These are phyloP conservation scores for Epichloe aotearoae DNA, from an alignment of 2,329 filamentous ascomycete genomes.

Conservation along the genomic window DNA sequence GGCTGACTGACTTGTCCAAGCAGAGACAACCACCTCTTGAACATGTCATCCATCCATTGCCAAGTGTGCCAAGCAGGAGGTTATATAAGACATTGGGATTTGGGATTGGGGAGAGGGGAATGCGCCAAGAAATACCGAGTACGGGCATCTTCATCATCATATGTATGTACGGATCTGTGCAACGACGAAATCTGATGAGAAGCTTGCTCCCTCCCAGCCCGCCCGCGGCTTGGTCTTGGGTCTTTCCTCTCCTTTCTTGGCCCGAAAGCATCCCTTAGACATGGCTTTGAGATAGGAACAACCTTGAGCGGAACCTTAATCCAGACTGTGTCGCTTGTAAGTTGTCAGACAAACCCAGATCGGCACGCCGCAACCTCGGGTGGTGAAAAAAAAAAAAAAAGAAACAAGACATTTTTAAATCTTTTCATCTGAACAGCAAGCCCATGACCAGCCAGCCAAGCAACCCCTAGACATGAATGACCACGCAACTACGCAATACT, in stretches of 20 bases:
- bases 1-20: background rate
- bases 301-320: constrained; percentile 13
- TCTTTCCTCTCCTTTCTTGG: background rate
- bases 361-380: background rate
- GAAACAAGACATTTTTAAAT: background rate
- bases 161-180: background rate
- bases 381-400: background rate
- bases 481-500: too few species aligned
- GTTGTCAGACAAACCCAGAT: constrained; percentile 6
- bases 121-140: background rate
- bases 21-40: background rate
- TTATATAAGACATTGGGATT: background rate
- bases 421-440: too few species aligned
- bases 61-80: background rate
- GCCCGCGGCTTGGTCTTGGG: too few species aligned
- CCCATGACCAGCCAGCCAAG: too few species aligned
- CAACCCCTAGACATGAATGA: background rate
- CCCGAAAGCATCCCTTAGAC: constrained; percentile 4
- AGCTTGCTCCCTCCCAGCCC: too few species aligned
- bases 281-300: constrained; percentile 9
- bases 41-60: background rate
- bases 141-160: too few species aligned
- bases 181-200: background rate
- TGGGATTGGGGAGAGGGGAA: background rate
- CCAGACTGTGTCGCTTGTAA: constrained; percentile 1